Evolutionary conservation across 2,329 filamentous ascomycete genomes (phyloP).

Genomic region (Huntiella omanensis): DNA sequence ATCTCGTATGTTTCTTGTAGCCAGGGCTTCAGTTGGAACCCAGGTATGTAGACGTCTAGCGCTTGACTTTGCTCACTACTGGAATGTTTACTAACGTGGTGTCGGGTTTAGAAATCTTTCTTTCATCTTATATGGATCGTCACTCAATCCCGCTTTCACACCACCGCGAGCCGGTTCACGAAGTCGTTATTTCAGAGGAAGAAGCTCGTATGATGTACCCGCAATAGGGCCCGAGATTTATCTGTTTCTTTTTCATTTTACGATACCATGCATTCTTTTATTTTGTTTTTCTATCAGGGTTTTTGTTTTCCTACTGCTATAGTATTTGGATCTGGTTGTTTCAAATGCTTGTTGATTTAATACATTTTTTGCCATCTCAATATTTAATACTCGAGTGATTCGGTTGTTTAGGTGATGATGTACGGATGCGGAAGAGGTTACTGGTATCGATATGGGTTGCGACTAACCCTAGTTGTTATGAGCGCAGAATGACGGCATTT

Average conservation of each 20-base stretch:
- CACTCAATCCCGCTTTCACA: constrained; percentile 59
- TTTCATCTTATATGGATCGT: constrained; percentile 58
- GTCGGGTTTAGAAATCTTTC: constrained; percentile 46
- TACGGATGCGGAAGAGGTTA: too few relatives aligned
- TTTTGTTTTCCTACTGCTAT: too few relatives aligned
- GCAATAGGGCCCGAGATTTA: constrained; percentile 23
- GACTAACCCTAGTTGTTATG: too few relatives aligned
- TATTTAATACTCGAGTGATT: too few relatives aligned
- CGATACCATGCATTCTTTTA: background rate
- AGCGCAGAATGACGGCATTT: too few relatives aligned
- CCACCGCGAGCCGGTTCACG: constrained; percentile 57
- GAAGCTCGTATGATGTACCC: constrained; percentile 52
- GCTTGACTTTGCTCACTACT: background rate
- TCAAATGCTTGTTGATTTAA: too few relatives aligned
- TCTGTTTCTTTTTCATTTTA: background rate
- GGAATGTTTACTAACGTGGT: background rate
- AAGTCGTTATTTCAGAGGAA: constrained; percentile 61
- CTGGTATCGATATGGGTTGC: too few relatives aligned
- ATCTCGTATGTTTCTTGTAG: constrained; percentile 64
- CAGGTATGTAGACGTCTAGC: constrained; percentile 28
- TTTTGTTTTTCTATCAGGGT: background rate
- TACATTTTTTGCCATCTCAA: too few relatives aligned
- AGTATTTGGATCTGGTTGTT: too few relatives aligned
- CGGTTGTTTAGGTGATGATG: too few relatives aligned
- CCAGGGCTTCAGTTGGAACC: constrained; percentile 72